Percentiles rank a stretch among this genome's conserved stretches.
Evolutionary conservation across 2,329 filamentous ascomycete genomes (phyloP).

Genomic region (Penicillium italicum): DNA sequence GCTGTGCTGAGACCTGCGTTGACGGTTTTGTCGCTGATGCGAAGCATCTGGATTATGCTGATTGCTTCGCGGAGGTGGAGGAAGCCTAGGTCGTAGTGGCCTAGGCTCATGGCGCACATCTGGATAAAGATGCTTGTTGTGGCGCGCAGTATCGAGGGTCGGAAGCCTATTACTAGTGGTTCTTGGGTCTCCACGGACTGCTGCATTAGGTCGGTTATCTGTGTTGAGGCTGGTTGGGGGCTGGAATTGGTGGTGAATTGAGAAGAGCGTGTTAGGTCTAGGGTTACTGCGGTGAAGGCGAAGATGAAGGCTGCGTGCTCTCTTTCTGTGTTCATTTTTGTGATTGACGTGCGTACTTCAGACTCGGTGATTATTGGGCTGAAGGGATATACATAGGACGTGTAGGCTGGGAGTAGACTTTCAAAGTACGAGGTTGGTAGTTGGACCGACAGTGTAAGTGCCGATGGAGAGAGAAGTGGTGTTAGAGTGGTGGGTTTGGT

Average conservation of each 20-base stretch:
- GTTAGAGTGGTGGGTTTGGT: not conserved
- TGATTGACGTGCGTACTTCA: constrained; percentile 37
- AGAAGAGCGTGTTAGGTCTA: constrained; percentile 38
- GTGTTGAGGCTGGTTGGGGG: constrained; percentile 21
- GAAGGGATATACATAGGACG: constrained; percentile 46
- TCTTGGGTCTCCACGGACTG: constrained; percentile 38
- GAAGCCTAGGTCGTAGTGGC: constrained; percentile 49
- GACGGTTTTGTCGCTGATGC: constrained; percentile 42
- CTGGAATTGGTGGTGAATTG: constrained; percentile 12
- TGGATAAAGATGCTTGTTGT: constrained; percentile 54
- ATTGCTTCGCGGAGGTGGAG: constrained; percentile 52
- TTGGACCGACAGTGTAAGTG: not conserved
- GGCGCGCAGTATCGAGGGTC: constrained; percentile 45
- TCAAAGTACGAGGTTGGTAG: constrained; percentile 32
- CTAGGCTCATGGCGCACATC: constrained; percentile 51
- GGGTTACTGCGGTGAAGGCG: constrained; percentile 46
- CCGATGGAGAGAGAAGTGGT: constrained; percentile 12
- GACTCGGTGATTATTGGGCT: constrained; percentile 45
- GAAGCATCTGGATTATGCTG: constrained; percentile 45
- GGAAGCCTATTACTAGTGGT: constrained; percentile 39
- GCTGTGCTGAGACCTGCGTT: constrained; percentile 31
- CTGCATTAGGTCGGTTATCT: constrained; percentile 26
- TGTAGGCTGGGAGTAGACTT: constrained; percentile 46
- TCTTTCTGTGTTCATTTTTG: constrained; percentile 37
- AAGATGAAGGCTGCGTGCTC: constrained; percentile 45